Evolutionary conservation across 2,329 filamentous ascomycete genomes (phyloP), one percentile per base, ranked within the genome.

Genomic region (Pseudogymnoascus sp.): DNA sequence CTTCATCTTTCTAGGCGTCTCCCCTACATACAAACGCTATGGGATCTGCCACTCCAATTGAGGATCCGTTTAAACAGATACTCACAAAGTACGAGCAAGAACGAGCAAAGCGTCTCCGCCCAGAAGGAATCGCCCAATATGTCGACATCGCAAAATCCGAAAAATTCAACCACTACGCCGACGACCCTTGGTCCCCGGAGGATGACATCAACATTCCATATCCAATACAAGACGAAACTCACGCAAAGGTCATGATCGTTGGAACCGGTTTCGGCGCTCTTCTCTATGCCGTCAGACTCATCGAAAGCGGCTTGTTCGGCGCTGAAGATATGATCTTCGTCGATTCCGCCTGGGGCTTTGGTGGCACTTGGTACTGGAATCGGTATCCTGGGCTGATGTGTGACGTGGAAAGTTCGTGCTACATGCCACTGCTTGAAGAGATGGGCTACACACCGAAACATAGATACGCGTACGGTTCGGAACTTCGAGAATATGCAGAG

Each of bases 401-500:
- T 68, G 84, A 88, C 67, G 73, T 84, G 3, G 84, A 87, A 70
- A 77, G 77, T 60, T 85, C 82, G 66, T 75, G 78, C n/a, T 87
- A 87, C 67, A 71, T 86, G 72, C 83, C 84, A 2, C 71, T 85
- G 11, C 76, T 87, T 1, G 84, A 87, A 64, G 83, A 86, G 70
- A 84, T 77, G 1, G 80, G 79, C 0, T 85, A 84, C 67, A 78
- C 85, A 69, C 85, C 84, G 0, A 79, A 62, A 16, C 30, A 62
- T 2, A 67, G 63, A 41, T 67, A 68, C 35, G 35, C 65, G 3
- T 58, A 60, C 5, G 66, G 65, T 35, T 33, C 30, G 30, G 30
- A 33, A 33, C 30, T 33, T 33, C 30, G 30, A 33, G 30, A 33
- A 33, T 33, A 33, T 33, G 30, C 30, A 33, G 30, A 33, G 30